Percentiles rank a stretch among this genome's conserved stretches.
These are phyloP conservation scores for Ophiocytium majus DNA, from an alignment of 352 stramenopile genomes.

Conservation along the genomic window DNA sequence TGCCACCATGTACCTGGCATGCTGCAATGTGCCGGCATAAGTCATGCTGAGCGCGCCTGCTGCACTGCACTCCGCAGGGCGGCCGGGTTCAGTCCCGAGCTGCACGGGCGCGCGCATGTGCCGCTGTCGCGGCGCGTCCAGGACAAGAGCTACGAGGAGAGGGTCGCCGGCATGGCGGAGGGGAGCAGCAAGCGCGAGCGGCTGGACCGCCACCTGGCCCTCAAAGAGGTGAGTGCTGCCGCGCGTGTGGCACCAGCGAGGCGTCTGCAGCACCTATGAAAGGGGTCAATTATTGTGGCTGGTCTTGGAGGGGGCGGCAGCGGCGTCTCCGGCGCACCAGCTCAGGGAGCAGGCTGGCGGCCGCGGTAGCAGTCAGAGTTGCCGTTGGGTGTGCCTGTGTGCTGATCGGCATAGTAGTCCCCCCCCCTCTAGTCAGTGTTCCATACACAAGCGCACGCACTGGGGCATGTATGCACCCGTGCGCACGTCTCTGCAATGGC, in stretches of 20 bases:
- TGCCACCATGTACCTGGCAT: no score
- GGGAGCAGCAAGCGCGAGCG: constrained; percentile 10
- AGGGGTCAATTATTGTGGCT: background rate
- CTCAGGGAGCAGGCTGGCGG: background rate
- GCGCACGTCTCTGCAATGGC: no score
- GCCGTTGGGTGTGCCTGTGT: background rate
- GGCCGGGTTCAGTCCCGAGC: constrained; percentile 11
- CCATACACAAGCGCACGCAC: no score
- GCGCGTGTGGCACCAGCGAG: background rate
- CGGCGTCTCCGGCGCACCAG: no score
- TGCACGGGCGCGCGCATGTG: background rate
- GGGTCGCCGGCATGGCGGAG: background rate
- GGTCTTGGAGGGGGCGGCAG: no score
- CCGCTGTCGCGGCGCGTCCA: constrained; percentile 25
- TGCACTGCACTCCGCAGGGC: constrained; percentile 7
- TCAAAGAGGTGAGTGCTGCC: constrained; percentile 20
- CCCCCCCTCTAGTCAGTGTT: no score
- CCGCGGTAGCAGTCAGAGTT: background rate
- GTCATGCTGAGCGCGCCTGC: no score
- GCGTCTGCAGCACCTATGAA: background rate
- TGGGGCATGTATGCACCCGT: no score
- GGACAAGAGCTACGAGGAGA: constrained; percentile 26
- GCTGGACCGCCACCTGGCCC: constrained; percentile 42
- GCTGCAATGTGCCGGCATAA: no score
- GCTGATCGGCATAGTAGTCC: background rate